Evolutionary conservation across 208 protist species (phyloP).

Genomic region (Leishmania martiniquensis): DNA sequence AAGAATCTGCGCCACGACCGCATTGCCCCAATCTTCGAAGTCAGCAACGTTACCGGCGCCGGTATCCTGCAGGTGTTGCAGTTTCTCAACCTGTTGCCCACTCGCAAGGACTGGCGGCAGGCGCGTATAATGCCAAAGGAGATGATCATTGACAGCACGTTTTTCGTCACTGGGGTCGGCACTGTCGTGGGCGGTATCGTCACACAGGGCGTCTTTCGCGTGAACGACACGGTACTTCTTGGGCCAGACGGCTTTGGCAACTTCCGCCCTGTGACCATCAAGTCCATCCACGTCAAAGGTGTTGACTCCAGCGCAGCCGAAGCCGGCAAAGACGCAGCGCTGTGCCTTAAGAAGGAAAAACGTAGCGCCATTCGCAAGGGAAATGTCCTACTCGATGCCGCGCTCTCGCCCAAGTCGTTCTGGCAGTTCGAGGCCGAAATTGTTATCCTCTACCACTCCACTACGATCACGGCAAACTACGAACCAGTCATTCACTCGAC

Average conservation of each 20-base stretch:
- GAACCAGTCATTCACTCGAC: slow-evolving; percentile 97
- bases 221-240: slow-evolving; percentile 93
- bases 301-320: slow-evolving; percentile 77
- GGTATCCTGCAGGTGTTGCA: slow-evolving; percentile 82
- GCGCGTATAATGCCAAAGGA: slow-evolving; percentile 70
- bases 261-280: slow-evolving; percentile 91
- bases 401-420: slow-evolving; percentile 63
- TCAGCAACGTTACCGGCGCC: slow-evolving; percentile 96
- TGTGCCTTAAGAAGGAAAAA: slow-evolving; percentile 97
- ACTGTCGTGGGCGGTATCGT: slow-evolving; percentile 97
- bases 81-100: slow-evolving; percentile 94
- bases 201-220: slow-evolving; percentile 86
- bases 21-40: slow-evolving; percentile 91
- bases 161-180: slow-evolving; percentile 94
- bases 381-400: slow-evolving; percentile 88
- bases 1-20: slow-evolving; percentile 92
- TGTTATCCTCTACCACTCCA: slow-evolving; percentile 97
- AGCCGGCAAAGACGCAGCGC: slow-evolving; percentile 91
- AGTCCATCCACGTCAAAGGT: slow-evolving; percentile 96
- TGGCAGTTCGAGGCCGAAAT: slow-evolving; percentile 98
- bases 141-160: slow-evolving; percentile 94
- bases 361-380: slow-evolving; percentile 94
- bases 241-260: slow-evolving; percentile 93
- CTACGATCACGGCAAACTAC: slow-evolving; percentile 97
- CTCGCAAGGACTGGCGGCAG: slow-evolving; percentile 90